phyloP scores from a whole-genome alignment of 2,329 filamentous ascomycete genomes.

The Emericellopsis atlantica region DNA sequence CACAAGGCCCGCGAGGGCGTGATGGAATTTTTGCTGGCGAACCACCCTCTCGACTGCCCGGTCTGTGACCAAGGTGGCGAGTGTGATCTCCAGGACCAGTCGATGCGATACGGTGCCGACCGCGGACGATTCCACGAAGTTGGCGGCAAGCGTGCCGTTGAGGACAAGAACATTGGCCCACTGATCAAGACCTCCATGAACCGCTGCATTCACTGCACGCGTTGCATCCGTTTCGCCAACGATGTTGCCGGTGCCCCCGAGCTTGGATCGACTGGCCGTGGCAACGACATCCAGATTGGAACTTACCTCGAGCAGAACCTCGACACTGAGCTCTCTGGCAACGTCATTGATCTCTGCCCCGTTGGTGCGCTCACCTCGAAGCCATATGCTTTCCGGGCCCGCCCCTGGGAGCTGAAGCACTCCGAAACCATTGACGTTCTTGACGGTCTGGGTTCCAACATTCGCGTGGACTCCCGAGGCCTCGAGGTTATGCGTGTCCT shows the following conservation, averaged over 20 bases:
- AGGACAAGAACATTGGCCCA: slow-evolving; percentile 98
- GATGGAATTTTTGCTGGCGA: slow-evolving; percentile 96
- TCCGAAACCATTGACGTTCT: slow-evolving; percentile 92
- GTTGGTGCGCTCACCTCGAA: slow-evolving; percentile 95
- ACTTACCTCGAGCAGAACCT: slow-evolving; percentile 94
- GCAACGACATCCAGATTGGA: slow-evolving; percentile 95
- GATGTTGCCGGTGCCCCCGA: slow-evolving; percentile 93
- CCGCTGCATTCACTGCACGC: slow-evolving; percentile 97
- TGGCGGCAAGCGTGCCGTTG: slow-evolving; percentile 89
- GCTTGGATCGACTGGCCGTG: slow-evolving; percentile 85
- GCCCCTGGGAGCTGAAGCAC: slow-evolving; percentile 95
- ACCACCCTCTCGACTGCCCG: slow-evolving; percentile 91
- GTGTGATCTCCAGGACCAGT: slow-evolving; percentile 98
- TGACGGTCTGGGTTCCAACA: slow-evolving; percentile 86
- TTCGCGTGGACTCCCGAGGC: slow-evolving; percentile 84
- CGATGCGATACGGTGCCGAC: slow-evolving; percentile 95
- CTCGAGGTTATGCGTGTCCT: slow-evolving; percentile 93
- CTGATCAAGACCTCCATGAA: slow-evolving; percentile 99
- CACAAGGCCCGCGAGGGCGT: slow-evolving; percentile 98
- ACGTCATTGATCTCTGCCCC: slow-evolving; percentile 96
- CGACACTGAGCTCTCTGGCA: slow-evolving; percentile 88
- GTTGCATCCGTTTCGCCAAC: slow-evolving; percentile 95
- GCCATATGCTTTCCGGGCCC: slow-evolving; percentile 92
- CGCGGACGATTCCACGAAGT: slow-evolving; percentile 94
- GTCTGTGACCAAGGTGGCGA: slow-evolving; percentile 99